Percentiles rank a stretch among this genome's conserved stretches.
These are phyloP conservation scores for Ceratocystis ficicola DNA, from an alignment of 2,329 filamentous ascomycete species.

Conservation along the genomic window DNA sequence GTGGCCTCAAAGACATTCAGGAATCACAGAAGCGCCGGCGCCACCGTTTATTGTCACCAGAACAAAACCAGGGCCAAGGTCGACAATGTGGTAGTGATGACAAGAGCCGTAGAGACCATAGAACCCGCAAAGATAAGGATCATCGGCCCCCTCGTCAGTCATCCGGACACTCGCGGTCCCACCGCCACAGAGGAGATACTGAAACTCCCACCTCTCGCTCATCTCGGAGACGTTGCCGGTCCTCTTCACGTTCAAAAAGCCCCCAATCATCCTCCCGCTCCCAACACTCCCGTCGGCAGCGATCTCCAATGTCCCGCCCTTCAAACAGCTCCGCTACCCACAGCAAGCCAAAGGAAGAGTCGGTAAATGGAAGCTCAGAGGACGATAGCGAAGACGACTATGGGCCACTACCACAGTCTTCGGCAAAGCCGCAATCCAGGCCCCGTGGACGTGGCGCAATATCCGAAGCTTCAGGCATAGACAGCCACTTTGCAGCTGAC, in stretches of 20 bases:
- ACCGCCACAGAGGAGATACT: not conserved
- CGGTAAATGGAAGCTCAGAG: not conserved
- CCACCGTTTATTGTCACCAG: not conserved
- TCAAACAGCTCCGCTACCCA: not conserved
- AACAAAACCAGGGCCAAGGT: not conserved
- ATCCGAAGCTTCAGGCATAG: conserved; percentile 54
- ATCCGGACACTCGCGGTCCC: not conserved
- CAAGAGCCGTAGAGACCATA: not conserved
- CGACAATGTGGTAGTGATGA: not conserved
- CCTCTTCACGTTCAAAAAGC: conserved; percentile 8
- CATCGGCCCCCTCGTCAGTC: not conserved
- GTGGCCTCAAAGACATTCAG: not conserved
- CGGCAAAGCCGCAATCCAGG: conserved; percentile 27
- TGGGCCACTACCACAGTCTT: conserved; percentile 11
- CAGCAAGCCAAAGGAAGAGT: not conserved
- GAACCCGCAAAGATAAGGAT: not conserved
- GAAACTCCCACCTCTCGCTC: not conserved
- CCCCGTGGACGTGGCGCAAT: conserved; percentile 61
- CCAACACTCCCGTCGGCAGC: not conserved
- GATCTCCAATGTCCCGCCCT: not conserved
- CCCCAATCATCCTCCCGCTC: not conserved
- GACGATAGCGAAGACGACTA: conserved; percentile 15
- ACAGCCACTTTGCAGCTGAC: conserved; percentile 61
- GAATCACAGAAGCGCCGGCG: not conserved
- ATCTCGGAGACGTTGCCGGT: not conserved